Evolutionary conservation across 208 protist genomes (phyloP).

Genomic region (Trypanosoma theileri): DNA sequence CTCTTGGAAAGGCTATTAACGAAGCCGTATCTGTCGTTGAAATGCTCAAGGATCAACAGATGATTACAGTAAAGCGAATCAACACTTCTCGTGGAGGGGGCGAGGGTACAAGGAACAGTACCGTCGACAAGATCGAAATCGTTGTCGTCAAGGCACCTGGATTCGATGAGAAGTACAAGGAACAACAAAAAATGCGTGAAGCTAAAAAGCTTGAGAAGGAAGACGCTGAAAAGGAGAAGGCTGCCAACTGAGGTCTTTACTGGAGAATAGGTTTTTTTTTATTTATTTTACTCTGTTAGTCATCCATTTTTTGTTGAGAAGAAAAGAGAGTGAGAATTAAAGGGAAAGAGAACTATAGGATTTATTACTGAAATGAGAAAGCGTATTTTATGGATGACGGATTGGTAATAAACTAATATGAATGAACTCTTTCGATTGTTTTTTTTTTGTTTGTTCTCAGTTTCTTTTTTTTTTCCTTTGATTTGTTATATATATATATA

Average conservation of each 20-base stretch:
- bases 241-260: conserved; percentile 6
- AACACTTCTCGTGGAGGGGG: conserved; percentile 37
- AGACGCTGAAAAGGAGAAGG: conserved; percentile 27
- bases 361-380: background rate
- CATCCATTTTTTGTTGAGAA: conserved; percentile 1
- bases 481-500: too few species aligned
- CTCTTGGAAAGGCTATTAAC: conserved; percentile 44
- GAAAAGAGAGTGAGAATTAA: conserved; percentile 2
- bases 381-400: too few species aligned
- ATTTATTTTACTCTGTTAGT: conserved; percentile 3
- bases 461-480: background rate
- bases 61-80: conserved; percentile 51
- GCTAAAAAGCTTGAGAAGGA: conserved; percentile 42
- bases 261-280: conserved; percentile 2
- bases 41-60: conserved; percentile 57
- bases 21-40: conserved; percentile 50
- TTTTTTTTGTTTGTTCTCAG: conserved; percentile 7
- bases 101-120: conserved; percentile 31
- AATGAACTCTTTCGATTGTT: conserved; percentile 3
- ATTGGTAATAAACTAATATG: background rate
- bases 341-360: conserved; percentile 14
- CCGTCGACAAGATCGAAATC: conserved; percentile 48
- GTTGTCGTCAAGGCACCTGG: conserved; percentile 38
- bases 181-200: conserved; percentile 44
- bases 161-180: conserved; percentile 47